A percentile compares a stretch with the other conserved stretches of the same genome.
Conservation (phyloP, 768 basidiomycete genomes). For the Mycena venus region DNA sequence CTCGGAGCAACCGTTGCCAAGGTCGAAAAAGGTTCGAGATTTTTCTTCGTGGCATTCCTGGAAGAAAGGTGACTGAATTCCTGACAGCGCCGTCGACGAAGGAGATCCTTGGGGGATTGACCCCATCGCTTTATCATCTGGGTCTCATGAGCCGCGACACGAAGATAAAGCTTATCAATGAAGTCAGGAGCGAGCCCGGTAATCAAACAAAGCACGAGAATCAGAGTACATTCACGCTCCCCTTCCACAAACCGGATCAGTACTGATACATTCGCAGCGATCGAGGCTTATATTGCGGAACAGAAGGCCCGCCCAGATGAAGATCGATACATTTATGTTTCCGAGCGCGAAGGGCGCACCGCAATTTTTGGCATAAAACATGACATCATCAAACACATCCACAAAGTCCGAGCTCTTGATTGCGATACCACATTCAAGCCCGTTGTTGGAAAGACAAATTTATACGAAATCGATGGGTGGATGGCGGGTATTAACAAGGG, state of each 20-base stretch:
- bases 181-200: conserved; percentile 13
- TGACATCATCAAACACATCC: no score
- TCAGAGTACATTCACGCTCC: neutral
- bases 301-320: neutral
- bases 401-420: conserved; percentile 18
- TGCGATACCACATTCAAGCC: conserved; percentile 23
- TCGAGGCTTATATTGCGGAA: neutral
- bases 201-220: conserved; percentile 16
- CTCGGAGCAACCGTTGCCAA: conserved; percentile 17
- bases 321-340: no score
- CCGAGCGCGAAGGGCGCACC: no score
- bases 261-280: no score
- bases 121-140: conserved; percentile 12
- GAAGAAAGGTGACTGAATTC: neutral
- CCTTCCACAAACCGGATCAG: neutral
- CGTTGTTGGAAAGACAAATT: conserved; percentile 9
- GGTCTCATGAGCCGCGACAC: conserved; percentile 12
- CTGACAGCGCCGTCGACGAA: conserved; percentile 9
- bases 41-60: neutral
- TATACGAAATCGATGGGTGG: no score
- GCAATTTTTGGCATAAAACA: no score
- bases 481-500: neutral
- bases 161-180: conserved; percentile 14
- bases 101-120: conserved; percentile 17
- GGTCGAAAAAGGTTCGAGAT: conserved; percentile 13